phyloP scores from a whole-genome alignment of 139 green algal species.

The Gonium pectorale region DNA sequence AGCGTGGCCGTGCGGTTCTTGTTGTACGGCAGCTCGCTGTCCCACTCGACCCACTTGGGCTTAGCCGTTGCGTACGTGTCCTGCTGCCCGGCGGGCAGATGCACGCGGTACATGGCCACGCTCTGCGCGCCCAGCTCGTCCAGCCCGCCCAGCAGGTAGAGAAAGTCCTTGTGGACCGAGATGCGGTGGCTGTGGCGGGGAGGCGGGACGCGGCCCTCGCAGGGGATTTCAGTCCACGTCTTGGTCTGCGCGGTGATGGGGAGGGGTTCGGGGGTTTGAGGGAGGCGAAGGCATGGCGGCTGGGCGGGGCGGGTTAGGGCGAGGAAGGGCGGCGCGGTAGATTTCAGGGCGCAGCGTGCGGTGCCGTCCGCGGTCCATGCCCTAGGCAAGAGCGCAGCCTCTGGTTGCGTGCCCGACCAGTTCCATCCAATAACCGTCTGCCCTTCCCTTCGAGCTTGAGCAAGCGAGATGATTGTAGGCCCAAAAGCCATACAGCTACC shows the following conservation, averaged over 20 bases:
- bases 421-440: too few relatives aligned
- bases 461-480: too few relatives aligned
- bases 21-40: constrained; percentile 75
- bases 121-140: constrained; percentile 80
- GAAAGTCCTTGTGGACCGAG: constrained; percentile 63
- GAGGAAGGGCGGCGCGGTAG: too few relatives aligned
- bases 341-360: too few relatives aligned
- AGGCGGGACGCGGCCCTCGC: constrained; percentile 63
- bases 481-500: too few relatives aligned
- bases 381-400: too few relatives aligned
- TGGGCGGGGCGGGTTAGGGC: too few relatives aligned
- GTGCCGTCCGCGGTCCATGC: too few relatives aligned
- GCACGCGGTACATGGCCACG: constrained; percentile 68
- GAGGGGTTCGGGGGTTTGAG: too few relatives aligned
- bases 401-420: too few relatives aligned
- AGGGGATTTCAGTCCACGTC: constrained; percentile 69
- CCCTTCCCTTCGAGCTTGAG: too few relatives aligned
- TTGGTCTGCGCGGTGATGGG: constrained; percentile 58
- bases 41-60: constrained; percentile 77
- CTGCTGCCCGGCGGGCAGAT: constrained; percentile 55
- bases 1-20: constrained; percentile 63
- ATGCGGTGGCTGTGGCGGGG: constrained; percentile 76
- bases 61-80: constrained; percentile 58
- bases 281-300: too few relatives aligned
- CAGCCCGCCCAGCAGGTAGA: constrained; percentile 84